Base-by-base conservation (phyloP, 768 basidiomycete genomes). In the Termitomyces sp. region DNA sequence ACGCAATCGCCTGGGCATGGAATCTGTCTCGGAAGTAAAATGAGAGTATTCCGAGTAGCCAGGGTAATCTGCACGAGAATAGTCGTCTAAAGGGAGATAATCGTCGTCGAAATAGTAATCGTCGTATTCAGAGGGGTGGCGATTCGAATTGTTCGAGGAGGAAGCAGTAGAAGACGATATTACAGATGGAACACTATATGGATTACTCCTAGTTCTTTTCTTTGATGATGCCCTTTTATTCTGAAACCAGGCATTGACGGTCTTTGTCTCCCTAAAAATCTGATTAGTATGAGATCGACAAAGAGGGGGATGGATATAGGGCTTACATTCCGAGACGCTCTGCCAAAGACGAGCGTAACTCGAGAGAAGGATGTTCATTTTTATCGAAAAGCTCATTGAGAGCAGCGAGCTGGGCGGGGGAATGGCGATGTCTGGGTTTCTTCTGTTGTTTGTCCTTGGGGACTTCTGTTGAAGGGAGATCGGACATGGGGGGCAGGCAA, bases 171-270 rank as follows among this genome's bases (percentile, higher is more conserved):
- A 64, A 30, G 62, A 61, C 15, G 68, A 64, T 62, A 66, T 75
- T 64, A 69, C 69, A 65, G 58, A 73, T 57, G 54, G 70, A 61
- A 58, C 66, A 62, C 71, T 76, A 53, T 62, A 64, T 48, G 66
- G 63, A 59, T 66, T 63, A 41, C 62, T 53, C 60, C 67, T 75
- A 68, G 78, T 79, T 69, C 74, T 79, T 71, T 91, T 91, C 79
- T 89, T 91, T 63, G 82, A 83, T 12, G 88, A 89, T 6, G 89
- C 89, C 54, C 89, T 79, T 76, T 90, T 91, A 68, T 91, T 91
- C 73, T 91, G 89, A 71, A 91, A 91, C 86, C 87, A 91, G 14
- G 89, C 86, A 67, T 88, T 87, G 67, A 91, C 88, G 2, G 87
- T 89, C 78, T 91, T 91, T 69, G 83, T 84, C 68, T 90, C 87